Conservation (phyloP, 768 basidiomycete genomes). For the Stropharia rugosoannulata region DNA sequence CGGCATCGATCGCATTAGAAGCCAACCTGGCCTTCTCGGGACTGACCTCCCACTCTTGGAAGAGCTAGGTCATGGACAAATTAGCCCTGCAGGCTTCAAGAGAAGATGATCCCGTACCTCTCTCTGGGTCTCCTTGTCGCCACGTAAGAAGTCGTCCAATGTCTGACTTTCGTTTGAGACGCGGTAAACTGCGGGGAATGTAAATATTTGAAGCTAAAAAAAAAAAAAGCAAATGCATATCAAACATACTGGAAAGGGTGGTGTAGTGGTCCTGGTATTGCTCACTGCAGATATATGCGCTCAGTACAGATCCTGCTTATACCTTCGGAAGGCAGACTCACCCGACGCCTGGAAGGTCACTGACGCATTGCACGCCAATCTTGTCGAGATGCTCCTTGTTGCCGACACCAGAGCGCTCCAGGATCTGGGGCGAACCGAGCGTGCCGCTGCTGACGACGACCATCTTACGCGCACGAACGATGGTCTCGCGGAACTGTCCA, state of each 20-base stretch:
- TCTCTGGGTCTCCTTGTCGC: slow-evolving; percentile 54
- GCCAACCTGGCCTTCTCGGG: slow-evolving; percentile 68
- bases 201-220: not conserved
- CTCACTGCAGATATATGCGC: slow-evolving; percentile 38
- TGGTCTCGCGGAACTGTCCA: slow-evolving; percentile 55
- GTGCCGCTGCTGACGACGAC: slow-evolving; percentile 69
- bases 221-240: not conserved
- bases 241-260: slow-evolving; percentile 53
- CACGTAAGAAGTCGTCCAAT: slow-evolving; percentile 69
- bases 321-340: slow-evolving; percentile 23
- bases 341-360: slow-evolving; percentile 72
- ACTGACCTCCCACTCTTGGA: slow-evolving; percentile 63
- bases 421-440: slow-evolving; percentile 70
- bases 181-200: slow-evolving; percentile 47
- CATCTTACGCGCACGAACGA: slow-evolving; percentile 64
- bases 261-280: slow-evolving; percentile 78
- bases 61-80: slow-evolving; percentile 33
- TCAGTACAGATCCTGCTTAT: not conserved
- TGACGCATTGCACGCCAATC: slow-evolving; percentile 59
- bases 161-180: slow-evolving; percentile 65
- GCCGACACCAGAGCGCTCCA: slow-evolving; percentile 74
- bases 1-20: slow-evolving; percentile 73
- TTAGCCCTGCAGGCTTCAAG: not conserved
- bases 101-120: slow-evolving; percentile 37
- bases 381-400: slow-evolving; percentile 51